Evolutionary conservation across 192 early-diverging fungal genomes (phyloP).

Genomic region (Tieghemiomyces parasiticus): DNA sequence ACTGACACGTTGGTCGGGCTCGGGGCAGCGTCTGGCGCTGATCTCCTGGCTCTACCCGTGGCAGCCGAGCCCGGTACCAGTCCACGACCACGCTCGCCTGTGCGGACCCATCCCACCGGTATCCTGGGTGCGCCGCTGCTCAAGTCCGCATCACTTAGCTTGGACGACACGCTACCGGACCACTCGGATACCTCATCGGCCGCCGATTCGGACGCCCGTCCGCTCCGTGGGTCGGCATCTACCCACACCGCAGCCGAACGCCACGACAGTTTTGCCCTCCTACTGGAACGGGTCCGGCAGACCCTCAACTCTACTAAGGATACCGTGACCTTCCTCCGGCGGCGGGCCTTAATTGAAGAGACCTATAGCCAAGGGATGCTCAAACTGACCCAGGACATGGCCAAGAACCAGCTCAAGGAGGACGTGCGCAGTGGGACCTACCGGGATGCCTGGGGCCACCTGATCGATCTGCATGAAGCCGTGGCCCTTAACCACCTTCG

Average conservation of each 20-base stretch:
- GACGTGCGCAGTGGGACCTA: conserved; percentile 38
- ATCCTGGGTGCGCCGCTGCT: too few relatives aligned
- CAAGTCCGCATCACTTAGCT: background rate
- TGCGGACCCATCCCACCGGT: too few relatives aligned
- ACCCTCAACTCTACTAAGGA: conserved; percentile 35
- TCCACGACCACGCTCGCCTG: too few relatives aligned
- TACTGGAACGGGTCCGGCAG: conserved; percentile 26
- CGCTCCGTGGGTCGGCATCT: too few relatives aligned
- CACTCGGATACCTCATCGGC: background rate
- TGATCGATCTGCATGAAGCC: conserved; percentile 69
- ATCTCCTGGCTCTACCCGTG: too few relatives aligned
- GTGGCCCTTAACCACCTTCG: conserved; percentile 67
- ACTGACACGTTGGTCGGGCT: too few relatives aligned
- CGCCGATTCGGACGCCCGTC: background rate
- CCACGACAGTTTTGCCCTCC: conserved; percentile 22
- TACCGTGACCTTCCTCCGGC: conserved; percentile 62
- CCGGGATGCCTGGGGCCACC: conserved; percentile 57
- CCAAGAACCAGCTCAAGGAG: conserved; percentile 36
- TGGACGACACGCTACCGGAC: background rate
- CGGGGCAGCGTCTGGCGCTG: too few relatives aligned
- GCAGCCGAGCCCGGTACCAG: too few relatives aligned
- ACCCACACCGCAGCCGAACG: too few relatives aligned
- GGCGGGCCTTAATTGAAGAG: conserved; percentile 80
- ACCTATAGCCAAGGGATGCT: conserved; percentile 72
- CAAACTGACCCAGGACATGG: conserved; percentile 50